A percentile compares a stretch with the other conserved stretches of the same genome.
phyloP scores from a whole-genome alignment of 2,329 filamentous ascomycete genomes.

The Colletotrichum cuscutae region DNA sequence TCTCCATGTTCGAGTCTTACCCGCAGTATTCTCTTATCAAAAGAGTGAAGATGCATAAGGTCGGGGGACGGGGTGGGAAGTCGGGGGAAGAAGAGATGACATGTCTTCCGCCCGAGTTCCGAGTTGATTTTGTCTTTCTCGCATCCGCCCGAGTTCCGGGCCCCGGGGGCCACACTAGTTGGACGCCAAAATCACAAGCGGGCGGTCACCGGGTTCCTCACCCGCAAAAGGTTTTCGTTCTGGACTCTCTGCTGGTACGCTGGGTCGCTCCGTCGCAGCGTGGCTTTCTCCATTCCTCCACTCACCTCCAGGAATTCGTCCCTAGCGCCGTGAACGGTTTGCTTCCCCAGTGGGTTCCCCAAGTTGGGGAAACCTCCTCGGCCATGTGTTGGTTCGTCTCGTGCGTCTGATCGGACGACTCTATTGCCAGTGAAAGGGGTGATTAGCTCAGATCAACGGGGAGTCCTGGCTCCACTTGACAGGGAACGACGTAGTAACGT shows the following conservation, averaged over 20 bases:
- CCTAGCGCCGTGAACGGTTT: not conserved
- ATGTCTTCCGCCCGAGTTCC: constrained; percentile 24
- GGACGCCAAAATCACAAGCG: not conserved
- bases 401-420: constrained; percentile 4
- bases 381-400: constrained; percentile 10
- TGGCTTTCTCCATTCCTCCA: not conserved
- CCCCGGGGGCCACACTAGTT: not conserved
- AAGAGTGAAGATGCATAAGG: constrained; percentile 9
- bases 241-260: constrained; percentile 1
- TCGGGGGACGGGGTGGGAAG: constrained; percentile 19
- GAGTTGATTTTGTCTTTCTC: not conserved
- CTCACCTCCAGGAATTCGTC: not conserved
- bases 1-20: constrained; percentile 17
- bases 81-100: constrained; percentile 13
- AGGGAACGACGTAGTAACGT: constrained; percentile 13
- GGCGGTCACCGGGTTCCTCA: not conserved
- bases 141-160: constrained; percentile 24
- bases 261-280: not conserved
- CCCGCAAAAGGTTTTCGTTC: constrained; percentile 10
- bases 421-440: constrained; percentile 5
- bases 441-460: not conserved
- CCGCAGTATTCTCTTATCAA: not conserved
- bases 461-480: constrained; percentile 2
- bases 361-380: constrained; percentile 17
- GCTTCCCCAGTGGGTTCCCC: constrained; percentile 17